Percentiles rank a stretch among this genome's conserved stretches.
phyloP scores from a whole-genome alignment of 192 early-diverging fungal genomes.

The Backusella tarrabulga region DNA sequence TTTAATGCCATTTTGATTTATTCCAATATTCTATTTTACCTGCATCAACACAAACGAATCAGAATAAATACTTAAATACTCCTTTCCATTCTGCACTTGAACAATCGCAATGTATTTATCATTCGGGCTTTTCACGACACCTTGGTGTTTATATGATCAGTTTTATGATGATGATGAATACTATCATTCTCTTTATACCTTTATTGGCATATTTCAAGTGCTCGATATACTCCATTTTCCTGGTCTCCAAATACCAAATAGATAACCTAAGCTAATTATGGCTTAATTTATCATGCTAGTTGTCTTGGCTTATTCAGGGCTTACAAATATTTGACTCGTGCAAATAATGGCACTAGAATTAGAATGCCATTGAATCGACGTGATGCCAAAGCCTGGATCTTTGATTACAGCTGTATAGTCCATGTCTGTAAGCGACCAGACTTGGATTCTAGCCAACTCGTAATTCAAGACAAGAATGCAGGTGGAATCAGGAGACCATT shows the following conservation, averaged over 20 bases:
- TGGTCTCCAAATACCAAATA: slow-evolving; percentile 63
- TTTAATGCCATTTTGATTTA: background rate
- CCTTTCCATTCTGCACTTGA: slow-evolving; percentile 61
- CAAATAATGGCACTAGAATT: slow-evolving; percentile 26
- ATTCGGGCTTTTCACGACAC: slow-evolving; percentile 58
- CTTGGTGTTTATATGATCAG: slow-evolving; percentile 22
- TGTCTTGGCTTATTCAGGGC: slow-evolving; percentile 17
- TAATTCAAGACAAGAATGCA: slow-evolving; percentile 55
- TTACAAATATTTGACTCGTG: slow-evolving; percentile 6
- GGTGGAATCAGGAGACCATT: slow-evolving; percentile 68
- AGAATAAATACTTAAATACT: slow-evolving; percentile 63
- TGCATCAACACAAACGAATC: slow-evolving; percentile 63
- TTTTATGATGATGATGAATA: background rate
- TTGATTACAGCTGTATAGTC: slow-evolving; percentile 56
- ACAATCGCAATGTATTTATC: slow-evolving; percentile 59
- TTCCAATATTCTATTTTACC: slow-evolving; percentile 37
- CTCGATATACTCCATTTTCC: slow-evolving; percentile 59
- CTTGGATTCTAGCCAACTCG: slow-evolving; percentile 42
- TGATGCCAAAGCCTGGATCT: slow-evolving; percentile 47
- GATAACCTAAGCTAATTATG: slow-evolving; percentile 55
- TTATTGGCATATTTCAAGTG: slow-evolving; percentile 64
- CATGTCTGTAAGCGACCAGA: slow-evolving; percentile 57
- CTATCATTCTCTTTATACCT: slow-evolving; percentile 34
- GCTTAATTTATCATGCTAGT: background rate
- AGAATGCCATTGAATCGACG: background rate